Conservation (phyloP, 1,139 yeast genomes). For the Candida dubliniensis region DNA sequence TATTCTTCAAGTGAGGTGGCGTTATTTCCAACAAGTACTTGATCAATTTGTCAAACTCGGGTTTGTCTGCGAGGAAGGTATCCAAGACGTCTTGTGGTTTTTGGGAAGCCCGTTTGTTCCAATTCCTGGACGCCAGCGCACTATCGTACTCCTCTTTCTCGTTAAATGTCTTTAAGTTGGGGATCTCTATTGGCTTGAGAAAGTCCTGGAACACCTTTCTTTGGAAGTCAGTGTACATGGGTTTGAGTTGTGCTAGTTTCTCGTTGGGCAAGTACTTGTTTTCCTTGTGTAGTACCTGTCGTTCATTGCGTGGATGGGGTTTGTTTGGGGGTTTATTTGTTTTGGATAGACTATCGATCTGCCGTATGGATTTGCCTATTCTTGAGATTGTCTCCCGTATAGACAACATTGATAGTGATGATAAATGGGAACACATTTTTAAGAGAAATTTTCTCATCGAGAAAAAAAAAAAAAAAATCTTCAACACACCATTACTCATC, state of each 20-base stretch:
- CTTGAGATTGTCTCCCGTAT: slow-evolving; percentile 19
- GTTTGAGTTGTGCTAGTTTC: slow-evolving; percentile 15
- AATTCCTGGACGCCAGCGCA: slow-evolving; percentile 25
- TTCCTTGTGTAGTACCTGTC: slow-evolving; percentile 3
- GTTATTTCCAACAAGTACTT: slow-evolving; percentile 33
- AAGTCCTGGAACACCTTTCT: slow-evolving; percentile 34
- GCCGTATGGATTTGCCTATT: slow-evolving; percentile 18
- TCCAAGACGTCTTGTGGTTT: slow-evolving; percentile 22
- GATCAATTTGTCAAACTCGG: slow-evolving; percentile 32
- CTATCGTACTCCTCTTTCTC: slow-evolving; percentile 23
- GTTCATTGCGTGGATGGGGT: background rate
- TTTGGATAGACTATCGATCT: slow-evolving; percentile 9
- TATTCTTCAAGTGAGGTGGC: slow-evolving; percentile 27
- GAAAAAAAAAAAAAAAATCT: slow-evolving; percentile 5
- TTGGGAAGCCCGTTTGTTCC: slow-evolving; percentile 22
- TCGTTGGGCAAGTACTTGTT: slow-evolving; percentile 13
- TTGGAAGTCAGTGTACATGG: slow-evolving; percentile 20
- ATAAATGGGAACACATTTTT: too few species aligned
- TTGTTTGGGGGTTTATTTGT: background rate
- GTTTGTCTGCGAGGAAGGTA: slow-evolving; percentile 29
- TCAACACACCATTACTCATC: slow-evolving; percentile 2
- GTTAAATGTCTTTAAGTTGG: slow-evolving; percentile 34
- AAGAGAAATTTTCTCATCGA: background rate
- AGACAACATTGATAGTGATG: slow-evolving; percentile 9
- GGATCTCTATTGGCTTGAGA: slow-evolving; percentile 35